A percentile compares a stretch with the other conserved stretches of the same genome.
phyloP scores from a whole-genome alignment of 139 green algal species.

The Coccomyxa sp. region DNA sequence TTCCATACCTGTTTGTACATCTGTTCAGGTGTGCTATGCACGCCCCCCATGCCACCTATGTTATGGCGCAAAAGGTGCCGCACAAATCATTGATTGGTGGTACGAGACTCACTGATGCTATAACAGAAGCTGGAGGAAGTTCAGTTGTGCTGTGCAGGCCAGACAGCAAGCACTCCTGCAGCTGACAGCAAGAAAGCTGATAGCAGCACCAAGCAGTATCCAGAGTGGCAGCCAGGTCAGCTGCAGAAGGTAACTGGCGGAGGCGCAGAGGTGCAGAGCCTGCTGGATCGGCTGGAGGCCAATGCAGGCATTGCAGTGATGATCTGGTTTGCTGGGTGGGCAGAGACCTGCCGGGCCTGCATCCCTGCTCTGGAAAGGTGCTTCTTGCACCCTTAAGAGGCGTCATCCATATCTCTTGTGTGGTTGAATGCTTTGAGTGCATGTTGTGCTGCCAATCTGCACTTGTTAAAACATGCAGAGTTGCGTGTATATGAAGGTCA shows the following conservation, averaged over 20 bases:
- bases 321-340: constrained; percentile 1
- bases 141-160: not conserved
- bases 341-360: not conserved
- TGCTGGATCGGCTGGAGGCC: not conserved
- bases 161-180: not conserved
- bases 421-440: too few species aligned
- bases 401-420: not conserved
- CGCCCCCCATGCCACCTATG: too few species aligned
- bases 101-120: too few species aligned
- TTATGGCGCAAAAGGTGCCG: too few species aligned
- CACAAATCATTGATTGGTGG: too few species aligned
- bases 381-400: not conserved
- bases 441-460: too few species aligned
- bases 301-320: not conserved
- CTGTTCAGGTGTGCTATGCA: too few species aligned
- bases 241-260: not conserved
- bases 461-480: too few species aligned
- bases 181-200: not conserved
- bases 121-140: constrained; percentile 26
- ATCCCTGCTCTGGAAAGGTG: not conserved
- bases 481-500: too few species aligned
- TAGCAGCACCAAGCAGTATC: not conserved
- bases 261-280: not conserved
- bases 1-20: too few species aligned
- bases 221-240: not conserved